Percentiles rank a stretch among this genome's conserved stretches.
These are phyloP conservation scores for Aplosporella prunicola DNA, from an alignment of 2,329 filamentous ascomycete genomes.

Conservation along the genomic window DNA sequence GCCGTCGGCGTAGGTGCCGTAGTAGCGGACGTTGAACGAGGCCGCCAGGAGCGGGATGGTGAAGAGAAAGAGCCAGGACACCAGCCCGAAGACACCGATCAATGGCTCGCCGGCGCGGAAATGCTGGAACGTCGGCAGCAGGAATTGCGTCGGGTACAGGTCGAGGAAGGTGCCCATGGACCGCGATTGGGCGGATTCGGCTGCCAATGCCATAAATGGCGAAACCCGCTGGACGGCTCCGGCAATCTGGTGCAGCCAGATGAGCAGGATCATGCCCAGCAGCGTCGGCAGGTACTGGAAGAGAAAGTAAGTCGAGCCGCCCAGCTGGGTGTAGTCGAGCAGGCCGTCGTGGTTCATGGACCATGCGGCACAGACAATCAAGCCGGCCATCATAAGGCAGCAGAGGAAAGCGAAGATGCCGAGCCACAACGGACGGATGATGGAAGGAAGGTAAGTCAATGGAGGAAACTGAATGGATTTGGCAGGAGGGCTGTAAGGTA, in stretches of 20 bases:
- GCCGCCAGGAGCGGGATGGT: conserved; percentile 73
- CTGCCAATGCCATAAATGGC: conserved; percentile 71
- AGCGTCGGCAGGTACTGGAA: conserved; percentile 80
- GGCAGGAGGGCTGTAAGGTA: conserved; percentile 20
- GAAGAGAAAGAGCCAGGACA: conserved; percentile 70
- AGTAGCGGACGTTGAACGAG: conserved; percentile 59
- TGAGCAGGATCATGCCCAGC: conserved; percentile 57
- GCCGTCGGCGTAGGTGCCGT: conserved; percentile 47
- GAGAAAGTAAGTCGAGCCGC: conserved; percentile 69
- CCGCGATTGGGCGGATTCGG: conserved; percentile 49
- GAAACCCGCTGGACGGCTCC: conserved; percentile 64
- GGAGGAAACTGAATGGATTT: conserved; percentile 19
- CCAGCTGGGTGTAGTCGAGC: conserved; percentile 57
- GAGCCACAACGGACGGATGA: conserved; percentile 59
- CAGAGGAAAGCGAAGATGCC: conserved; percentile 51
- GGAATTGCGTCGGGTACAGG: conserved; percentile 50
- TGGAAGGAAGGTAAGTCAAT: conserved; percentile 61
- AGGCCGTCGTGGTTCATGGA: conserved; percentile 46
- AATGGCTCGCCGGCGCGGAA: conserved; percentile 61
- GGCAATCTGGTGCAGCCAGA: conserved; percentile 70
- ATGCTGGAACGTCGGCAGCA: conserved; percentile 59
- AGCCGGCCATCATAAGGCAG: conserved; percentile 58
- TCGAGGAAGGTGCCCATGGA: conserved; percentile 56
- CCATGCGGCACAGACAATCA: conserved; percentile 57
- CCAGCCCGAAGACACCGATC: conserved; percentile 55